A percentile compares a stretch with the other conserved stretches of the same genome.
phyloP scores from a whole-genome alignment of 1,284 basidiomycete genomes.

The Malassezia brasiliensis region DNA sequence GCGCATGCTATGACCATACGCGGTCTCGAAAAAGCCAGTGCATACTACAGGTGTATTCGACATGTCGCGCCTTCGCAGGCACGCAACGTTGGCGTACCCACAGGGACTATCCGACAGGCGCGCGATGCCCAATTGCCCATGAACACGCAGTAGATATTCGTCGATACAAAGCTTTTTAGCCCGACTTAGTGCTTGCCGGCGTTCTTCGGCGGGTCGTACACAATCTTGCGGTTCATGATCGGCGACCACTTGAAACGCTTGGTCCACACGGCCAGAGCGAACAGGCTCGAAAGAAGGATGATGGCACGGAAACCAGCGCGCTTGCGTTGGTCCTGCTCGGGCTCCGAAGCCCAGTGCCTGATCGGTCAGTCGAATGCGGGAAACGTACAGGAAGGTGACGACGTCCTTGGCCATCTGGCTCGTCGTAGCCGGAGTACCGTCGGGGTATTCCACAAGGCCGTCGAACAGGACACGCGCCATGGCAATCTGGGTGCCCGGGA shows the following conservation, averaged over 20 bases:
- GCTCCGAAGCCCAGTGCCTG: conserved; percentile 59
- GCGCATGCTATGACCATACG: too few relatives aligned
- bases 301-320: conserved; percentile 65
- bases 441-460: conserved; percentile 51
- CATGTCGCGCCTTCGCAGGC: background rate
- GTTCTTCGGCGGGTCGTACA: conserved; percentile 34
- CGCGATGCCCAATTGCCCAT: background rate
- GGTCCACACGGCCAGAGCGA: conserved; percentile 33
- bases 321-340: conserved; percentile 95
- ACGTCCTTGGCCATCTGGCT: conserved; percentile 99
- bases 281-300: conserved; percentile 32
- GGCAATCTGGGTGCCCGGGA: conserved; percentile 63
- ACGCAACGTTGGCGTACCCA: background rate
- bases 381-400: conserved; percentile 76
- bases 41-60: background rate
- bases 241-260: conserved; percentile 44
- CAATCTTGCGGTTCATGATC: conserved; percentile 36
- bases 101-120: background rate
- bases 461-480: conserved; percentile 97
- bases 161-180: background rate
- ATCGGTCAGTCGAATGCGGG: conserved; percentile 15
- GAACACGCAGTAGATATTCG: background rate
- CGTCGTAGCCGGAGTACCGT: conserved; percentile 84
- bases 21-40: background rate
- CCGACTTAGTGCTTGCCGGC: conserved; percentile 7